Conservation (phyloP, 1,284 basidiomycete genomes). For the Erythrobasidium hasegawianum region DNA sequence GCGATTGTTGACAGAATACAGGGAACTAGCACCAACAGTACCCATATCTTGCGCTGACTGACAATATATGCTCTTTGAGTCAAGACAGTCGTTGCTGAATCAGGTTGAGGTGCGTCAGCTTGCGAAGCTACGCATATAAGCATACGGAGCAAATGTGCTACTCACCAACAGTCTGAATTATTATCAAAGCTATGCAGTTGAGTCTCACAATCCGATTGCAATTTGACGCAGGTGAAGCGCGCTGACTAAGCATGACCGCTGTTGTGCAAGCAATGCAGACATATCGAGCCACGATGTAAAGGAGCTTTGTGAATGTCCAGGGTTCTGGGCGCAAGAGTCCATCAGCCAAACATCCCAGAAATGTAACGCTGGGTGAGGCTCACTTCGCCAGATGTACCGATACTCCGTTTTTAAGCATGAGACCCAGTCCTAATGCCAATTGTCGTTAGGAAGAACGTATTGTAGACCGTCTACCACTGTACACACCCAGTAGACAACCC, state of each 20-base stretch:
- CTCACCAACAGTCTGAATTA: slow-evolving; percentile 26
- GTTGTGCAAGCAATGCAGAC: slow-evolving; percentile 18
- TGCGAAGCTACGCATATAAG: too few species aligned
- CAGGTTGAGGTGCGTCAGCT: too few species aligned
- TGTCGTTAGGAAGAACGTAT: background rate
- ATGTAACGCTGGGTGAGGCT: too few species aligned
- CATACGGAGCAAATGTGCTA: too few species aligned
- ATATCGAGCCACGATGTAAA: slow-evolving; percentile 24
- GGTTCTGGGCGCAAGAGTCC: too few species aligned
- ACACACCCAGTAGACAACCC: slow-evolving; percentile 30
- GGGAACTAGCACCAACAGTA: background rate
- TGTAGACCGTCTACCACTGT: too few species aligned
- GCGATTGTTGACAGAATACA: slow-evolving; percentile 6
- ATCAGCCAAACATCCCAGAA: too few species aligned
- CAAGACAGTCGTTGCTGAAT: slow-evolving; percentile 26
- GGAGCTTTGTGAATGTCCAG: slow-evolving; percentile 7
- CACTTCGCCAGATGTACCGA: slow-evolving; percentile 20
- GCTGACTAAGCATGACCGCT: slow-evolving; percentile 6
- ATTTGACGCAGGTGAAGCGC: background rate
- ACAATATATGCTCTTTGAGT: slow-evolving; percentile 21
- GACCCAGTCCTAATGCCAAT: slow-evolving; percentile 16
- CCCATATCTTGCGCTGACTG: background rate
- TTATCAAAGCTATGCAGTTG: slow-evolving; percentile 23
- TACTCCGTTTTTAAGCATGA: slow-evolving; percentile 18
- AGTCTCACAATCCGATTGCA: slow-evolving; percentile 25